These are phyloP conservation scores for Gelatoporia subvermispora DNA, from an alignment of 768 basidiomycete species.

Conservation along the genomic window DNA sequence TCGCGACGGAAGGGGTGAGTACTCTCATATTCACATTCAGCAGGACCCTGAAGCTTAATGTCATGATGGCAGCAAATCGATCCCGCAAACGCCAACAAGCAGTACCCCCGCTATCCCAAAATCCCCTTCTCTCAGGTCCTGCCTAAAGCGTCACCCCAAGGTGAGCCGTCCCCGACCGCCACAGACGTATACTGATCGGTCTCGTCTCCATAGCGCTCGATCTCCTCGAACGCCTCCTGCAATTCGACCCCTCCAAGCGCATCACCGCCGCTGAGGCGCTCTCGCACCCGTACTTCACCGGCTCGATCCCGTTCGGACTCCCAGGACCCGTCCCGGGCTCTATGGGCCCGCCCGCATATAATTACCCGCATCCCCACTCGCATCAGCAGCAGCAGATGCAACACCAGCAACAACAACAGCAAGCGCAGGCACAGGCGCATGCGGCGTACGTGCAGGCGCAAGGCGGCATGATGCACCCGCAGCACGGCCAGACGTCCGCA, in stretches of 20 bases:
- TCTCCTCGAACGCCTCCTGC: constrained; percentile 88
- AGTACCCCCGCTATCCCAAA: constrained; percentile 83
- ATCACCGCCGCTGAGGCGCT: constrained; percentile 90
- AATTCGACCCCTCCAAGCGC: constrained; percentile 92
- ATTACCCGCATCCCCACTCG: constrained; percentile 52
- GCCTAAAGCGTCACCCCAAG: constrained; percentile 82
- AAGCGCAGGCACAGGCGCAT: constrained; percentile 27
- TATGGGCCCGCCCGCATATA: constrained; percentile 66
- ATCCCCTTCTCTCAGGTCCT: constrained; percentile 77
- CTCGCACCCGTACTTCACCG: constrained; percentile 84
- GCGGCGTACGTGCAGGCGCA: constrained; percentile 30
- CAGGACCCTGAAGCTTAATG: neutral
- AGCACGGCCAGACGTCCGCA: constrained; percentile 1
- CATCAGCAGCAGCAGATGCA: constrained; percentile 48
- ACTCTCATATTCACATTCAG: neutral
- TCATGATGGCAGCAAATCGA: constrained; percentile 38
- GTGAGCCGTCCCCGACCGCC: constrained; percentile 31
- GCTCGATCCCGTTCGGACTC: constrained; percentile 29
- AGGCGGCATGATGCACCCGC: constrained; percentile 7
- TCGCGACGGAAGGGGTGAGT: constrained; percentile 83
- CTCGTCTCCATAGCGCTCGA: constrained; percentile 61
- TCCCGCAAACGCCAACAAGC: constrained; percentile 69
- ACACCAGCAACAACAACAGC: constrained; percentile 35
- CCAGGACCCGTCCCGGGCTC: constrained; percentile 44
- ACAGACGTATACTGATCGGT: neutral